Evolutionary conservation across 2,329 filamentous ascomycete species (phyloP).

Genomic region (Ophiocordyceps camponoti-saundersi): DNA sequence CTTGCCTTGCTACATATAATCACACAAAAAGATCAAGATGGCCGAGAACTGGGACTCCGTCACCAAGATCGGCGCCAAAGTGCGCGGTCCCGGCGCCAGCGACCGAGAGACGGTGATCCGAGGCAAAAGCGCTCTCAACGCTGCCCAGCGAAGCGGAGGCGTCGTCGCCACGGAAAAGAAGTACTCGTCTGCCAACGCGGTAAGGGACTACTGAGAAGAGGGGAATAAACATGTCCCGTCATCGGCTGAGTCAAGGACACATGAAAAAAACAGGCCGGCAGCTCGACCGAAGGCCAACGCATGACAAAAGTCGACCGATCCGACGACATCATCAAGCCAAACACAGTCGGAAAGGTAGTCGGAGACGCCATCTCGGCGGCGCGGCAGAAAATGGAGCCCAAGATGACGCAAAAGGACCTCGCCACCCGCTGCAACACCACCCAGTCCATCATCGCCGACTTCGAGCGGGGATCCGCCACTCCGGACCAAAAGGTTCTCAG

Average conservation of each 20-base stretch:
- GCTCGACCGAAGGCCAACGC: constrained; percentile 62
- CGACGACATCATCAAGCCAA: constrained; percentile 95
- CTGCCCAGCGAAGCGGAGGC: constrained; percentile 64
- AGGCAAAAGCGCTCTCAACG: constrained; percentile 71
- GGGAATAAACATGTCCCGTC: neutral
- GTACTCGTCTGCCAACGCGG: constrained; percentile 52
- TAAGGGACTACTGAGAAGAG: constrained; percentile 1
- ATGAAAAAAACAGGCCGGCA: constrained; percentile 6
- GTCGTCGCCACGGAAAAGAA: constrained; percentile 89
- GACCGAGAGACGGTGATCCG: constrained; percentile 78
- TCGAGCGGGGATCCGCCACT: constrained; percentile 62
- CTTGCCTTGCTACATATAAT: too few species aligned
- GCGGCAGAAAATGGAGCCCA: constrained; percentile 68
- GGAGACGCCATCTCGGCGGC: constrained; percentile 68
- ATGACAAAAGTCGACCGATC: constrained; percentile 94
- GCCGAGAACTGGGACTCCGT: constrained; percentile 58
- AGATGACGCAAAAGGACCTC: constrained; percentile 85
- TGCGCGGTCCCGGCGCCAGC: constrained; percentile 45
- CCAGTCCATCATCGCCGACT: constrained; percentile 60
- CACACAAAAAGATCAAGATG: neutral
- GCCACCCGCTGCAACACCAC: constrained; percentile 86
- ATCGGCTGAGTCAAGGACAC: neutral
- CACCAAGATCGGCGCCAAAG: constrained; percentile 89
- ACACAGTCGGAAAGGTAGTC: constrained; percentile 68
- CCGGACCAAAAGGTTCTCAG: constrained; percentile 73